Percentiles rank a stretch among this genome's conserved stretches.
These are phyloP conservation scores for Orbilia quercus DNA, from an alignment of 2,329 filamentous ascomycete genomes.

Conservation along the genomic window DNA sequence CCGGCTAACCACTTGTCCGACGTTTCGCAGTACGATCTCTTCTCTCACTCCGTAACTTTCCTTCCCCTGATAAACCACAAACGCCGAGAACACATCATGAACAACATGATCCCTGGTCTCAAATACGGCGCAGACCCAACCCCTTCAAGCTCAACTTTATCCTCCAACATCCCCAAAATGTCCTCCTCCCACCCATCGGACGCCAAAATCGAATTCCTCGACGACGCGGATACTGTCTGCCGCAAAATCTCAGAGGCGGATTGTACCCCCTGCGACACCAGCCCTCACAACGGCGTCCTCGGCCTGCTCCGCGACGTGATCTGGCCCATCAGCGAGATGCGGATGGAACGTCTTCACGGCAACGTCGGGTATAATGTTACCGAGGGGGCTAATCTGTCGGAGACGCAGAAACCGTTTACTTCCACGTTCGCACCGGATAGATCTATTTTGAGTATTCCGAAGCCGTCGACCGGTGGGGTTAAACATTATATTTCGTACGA, in stretches of 20 bases:
- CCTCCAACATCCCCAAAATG: slow-evolving; percentile 37
- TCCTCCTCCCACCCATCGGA: slow-evolving; percentile 41
- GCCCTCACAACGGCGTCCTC: slow-evolving; percentile 23
- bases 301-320: slow-evolving; percentile 40
- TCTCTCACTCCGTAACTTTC: slow-evolving; percentile 38
- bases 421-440: slow-evolving; percentile 2
- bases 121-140: slow-evolving; percentile 20
- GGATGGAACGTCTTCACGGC: slow-evolving; percentile 19
- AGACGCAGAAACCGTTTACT: slow-evolving; percentile 2
- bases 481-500: slow-evolving; percentile 19
- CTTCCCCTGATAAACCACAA: slow-evolving; percentile 43
- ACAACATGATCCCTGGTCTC: slow-evolving; percentile 43
- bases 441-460: slow-evolving; percentile 17
- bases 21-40: slow-evolving; percentile 38
- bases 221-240: slow-evolving; percentile 12
- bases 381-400: slow-evolving; percentile 4
- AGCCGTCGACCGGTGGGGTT: neutral
- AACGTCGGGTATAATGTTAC: slow-evolving; percentile 21
- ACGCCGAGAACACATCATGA: slow-evolving; percentile 44
- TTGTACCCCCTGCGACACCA: slow-evolving; percentile 28
- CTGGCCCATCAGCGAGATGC: slow-evolving; percentile 45
- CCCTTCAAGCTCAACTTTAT: slow-evolving; percentile 6
- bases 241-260: slow-evolving; percentile 37
- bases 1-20: too few relatives aligned
- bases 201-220: slow-evolving; percentile 43